A percentile compares a stretch with the other conserved stretches of the same genome.
Conservation (phyloP, 202 grass and related monocot genomes). For the Musa balbisiana region DNA sequence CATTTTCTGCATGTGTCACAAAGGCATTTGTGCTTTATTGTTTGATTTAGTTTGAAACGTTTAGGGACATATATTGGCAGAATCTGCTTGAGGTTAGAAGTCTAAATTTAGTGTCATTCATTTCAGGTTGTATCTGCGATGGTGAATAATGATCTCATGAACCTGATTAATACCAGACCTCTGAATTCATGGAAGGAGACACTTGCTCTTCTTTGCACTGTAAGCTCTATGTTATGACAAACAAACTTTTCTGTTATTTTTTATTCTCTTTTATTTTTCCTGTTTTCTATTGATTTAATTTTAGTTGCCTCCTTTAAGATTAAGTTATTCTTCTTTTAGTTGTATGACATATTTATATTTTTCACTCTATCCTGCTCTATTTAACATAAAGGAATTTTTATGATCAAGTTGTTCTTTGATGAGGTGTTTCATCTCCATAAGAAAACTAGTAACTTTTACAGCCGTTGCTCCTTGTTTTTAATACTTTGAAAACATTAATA, state of each 20-base stretch:
- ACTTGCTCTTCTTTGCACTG: slow-evolving; percentile 91
- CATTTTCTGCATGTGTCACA: not conserved
- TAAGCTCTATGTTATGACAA: slow-evolving; percentile 38
- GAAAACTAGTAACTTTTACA: too few relatives aligned
- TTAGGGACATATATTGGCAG: not conserved
- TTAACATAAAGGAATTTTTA: not conserved
- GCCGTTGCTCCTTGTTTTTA: too few relatives aligned
- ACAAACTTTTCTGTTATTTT: slow-evolving; percentile 4
- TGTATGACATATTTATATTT: too few relatives aligned
- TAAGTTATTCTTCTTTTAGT: too few relatives aligned
- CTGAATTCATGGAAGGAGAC: slow-evolving; percentile 96
- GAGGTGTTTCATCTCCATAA: too few relatives aligned
- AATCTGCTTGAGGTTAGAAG: not conserved
- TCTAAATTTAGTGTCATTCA: slow-evolving; percentile 24
- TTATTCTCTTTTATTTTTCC: slow-evolving; percentile 6
- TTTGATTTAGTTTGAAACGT: not conserved
- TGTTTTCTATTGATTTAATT: not conserved
- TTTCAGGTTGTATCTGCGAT: slow-evolving; percentile 93
- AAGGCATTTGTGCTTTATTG: not conserved
- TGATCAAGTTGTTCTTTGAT: too few relatives aligned
- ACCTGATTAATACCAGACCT: slow-evolving; percentile 82
- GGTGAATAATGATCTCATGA: slow-evolving; percentile 87
- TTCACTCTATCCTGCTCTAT: not conserved
- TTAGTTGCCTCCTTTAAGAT: not conserved
- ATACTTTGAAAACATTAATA: too few relatives aligned